Conservation (phyloP, 2,329 filamentous ascomycete species). For the Paecilomyces dactylethromorphus region DNA sequence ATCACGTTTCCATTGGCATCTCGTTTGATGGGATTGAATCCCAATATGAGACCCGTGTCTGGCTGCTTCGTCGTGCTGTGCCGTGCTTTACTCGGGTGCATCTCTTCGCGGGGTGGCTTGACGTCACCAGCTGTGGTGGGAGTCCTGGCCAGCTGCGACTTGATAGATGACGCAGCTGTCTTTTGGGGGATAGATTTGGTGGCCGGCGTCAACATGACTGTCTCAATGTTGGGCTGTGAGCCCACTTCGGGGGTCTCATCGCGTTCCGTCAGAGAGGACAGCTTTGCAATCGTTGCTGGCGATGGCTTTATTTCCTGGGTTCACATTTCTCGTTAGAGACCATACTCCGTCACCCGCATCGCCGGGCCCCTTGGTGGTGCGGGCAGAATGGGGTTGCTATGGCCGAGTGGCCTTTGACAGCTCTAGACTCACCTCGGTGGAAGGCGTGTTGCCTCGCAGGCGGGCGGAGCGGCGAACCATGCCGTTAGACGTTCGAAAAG, state of each 20-base stretch:
- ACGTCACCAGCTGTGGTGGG: slow-evolving; percentile 53
- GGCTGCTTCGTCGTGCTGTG: slow-evolving; percentile 66
- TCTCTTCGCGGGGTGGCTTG: slow-evolving; percentile 70
- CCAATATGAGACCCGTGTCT: slow-evolving; percentile 73
- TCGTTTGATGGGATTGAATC: slow-evolving; percentile 67
- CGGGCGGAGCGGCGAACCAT: slow-evolving; percentile 35
- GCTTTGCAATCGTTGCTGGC: slow-evolving; percentile 20
- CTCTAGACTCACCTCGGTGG: slow-evolving; percentile 24
- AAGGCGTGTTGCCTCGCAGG: slow-evolving; percentile 25
- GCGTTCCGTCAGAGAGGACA: slow-evolving; percentile 42
- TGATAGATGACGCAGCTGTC: slow-evolving; percentile 21
- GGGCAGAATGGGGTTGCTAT: slow-evolving; percentile 1
- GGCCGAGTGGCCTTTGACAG: slow-evolving; percentile 7
- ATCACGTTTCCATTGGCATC: slow-evolving; percentile 30
- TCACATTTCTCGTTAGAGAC: slow-evolving; percentile 6
- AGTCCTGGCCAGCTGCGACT: slow-evolving; percentile 21
- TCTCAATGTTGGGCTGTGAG: slow-evolving; percentile 14
- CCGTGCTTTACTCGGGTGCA: slow-evolving; percentile 84
- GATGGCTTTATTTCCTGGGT: slow-evolving; percentile 16
- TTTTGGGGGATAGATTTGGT: slow-evolving; percentile 16
- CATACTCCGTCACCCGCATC: background rate
- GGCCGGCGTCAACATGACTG: slow-evolving; percentile 15
- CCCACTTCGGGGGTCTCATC: slow-evolving; percentile 36
- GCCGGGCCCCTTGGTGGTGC: background rate
- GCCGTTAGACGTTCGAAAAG: slow-evolving; percentile 18